phyloP scores from a whole-genome alignment of 108 stramenopile genomes.

The Cyclotella baltica region DNA sequence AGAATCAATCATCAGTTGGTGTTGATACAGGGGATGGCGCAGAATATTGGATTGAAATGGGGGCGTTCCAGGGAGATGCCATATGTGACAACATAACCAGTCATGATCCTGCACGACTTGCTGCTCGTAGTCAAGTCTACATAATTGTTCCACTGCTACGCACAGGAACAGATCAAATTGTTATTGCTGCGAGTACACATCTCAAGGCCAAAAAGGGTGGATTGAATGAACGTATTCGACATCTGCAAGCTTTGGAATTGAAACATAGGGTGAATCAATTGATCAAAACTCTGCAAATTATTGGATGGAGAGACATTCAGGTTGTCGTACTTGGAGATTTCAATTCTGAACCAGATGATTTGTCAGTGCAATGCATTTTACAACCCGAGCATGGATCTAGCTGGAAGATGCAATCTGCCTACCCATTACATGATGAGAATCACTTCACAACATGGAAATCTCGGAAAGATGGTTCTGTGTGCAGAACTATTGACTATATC shows the following conservation, averaged over 20 bases:
- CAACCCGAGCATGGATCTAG: neutral
- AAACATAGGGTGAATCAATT: conserved; percentile 23
- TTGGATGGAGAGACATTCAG: conserved; percentile 17
- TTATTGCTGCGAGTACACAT: conserved; percentile 60
- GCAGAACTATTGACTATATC: conserved; percentile 66
- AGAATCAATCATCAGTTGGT: neutral
- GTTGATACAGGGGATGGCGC: neutral
- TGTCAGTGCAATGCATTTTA: conserved; percentile 1
- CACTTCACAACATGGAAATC: conserved; percentile 62
- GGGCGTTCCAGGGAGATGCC: conserved; percentile 5
- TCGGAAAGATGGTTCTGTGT: conserved; percentile 40
- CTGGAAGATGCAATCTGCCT: conserved; percentile 39
- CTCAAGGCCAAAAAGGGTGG: conserved; percentile 48
- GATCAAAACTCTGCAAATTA: neutral
- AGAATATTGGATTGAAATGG: conserved; percentile 17
- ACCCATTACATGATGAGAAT: conserved; percentile 31
- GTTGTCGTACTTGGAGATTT: conserved; percentile 64
- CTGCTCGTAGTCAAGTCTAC: conserved; percentile 49
- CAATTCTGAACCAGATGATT: conserved; percentile 51
- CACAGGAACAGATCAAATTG: conserved; percentile 10
- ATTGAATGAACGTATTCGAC: conserved; percentile 44
- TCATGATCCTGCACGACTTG: neutral
- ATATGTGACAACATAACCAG: neutral
- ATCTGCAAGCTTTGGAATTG: conserved; percentile 48
- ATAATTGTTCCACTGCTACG: conserved; percentile 47